These are phyloP conservation scores for Scenedesmus sp. DNA, from an alignment of 163 green algal species.

Conservation along the genomic window DNA sequence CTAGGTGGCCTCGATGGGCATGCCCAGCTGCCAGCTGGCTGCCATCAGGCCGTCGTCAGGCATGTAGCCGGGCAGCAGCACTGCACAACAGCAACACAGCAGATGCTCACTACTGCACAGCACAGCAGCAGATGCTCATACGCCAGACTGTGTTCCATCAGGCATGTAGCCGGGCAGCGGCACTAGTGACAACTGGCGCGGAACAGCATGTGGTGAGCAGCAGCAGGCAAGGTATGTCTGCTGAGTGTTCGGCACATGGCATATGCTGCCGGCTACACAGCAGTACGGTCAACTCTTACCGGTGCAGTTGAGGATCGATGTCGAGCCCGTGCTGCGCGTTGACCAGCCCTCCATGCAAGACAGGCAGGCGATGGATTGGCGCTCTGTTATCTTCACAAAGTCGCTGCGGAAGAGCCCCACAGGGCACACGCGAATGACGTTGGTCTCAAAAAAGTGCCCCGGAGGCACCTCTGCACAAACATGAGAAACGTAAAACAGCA, in stretches of 20 bases:
- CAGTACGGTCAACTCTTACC: background rate
- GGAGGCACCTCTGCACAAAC: background rate
- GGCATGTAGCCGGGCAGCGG: background rate
- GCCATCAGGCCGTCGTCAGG: background rate
- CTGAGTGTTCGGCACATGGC: no score
- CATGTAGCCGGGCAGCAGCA: background rate
- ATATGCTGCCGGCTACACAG: background rate
- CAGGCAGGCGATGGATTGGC: background rate
- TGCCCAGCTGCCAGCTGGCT: no score
- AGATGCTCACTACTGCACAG: background rate
- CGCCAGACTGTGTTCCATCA: background rate
- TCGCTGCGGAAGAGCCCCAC: conserved; percentile 1
- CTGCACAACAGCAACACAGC: no score
- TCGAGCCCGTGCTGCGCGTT: background rate
- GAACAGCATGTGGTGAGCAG: no score
- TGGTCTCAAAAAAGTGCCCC: background rate
- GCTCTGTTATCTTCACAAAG: background rate
- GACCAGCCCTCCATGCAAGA: background rate
- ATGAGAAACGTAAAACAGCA: background rate
- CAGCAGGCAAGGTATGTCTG: no score
- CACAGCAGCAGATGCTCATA: background rate
- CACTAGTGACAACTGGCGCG: no score
- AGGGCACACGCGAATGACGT: background rate
- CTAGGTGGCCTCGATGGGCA: no score
- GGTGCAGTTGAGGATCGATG: background rate